A percentile compares a stretch with the other conserved stretches of the same genome.
These are phyloP conservation scores for Phlyctochytrium bullatum DNA, from an alignment of 192 early-diverging fungal genomes.

Conservation along the genomic window DNA sequence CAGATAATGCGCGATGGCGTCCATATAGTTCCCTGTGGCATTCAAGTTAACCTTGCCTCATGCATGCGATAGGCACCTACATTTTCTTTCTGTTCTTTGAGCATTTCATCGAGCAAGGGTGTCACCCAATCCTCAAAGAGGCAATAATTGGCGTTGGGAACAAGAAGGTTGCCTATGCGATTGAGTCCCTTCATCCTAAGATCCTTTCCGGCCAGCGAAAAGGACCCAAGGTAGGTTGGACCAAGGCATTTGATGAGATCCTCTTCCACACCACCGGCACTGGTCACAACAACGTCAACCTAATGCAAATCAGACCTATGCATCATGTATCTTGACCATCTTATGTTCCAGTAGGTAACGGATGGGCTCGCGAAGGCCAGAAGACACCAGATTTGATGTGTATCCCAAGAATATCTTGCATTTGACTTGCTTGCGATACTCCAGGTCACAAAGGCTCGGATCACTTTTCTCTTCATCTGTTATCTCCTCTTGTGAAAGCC, in stretches of 20 bases:
- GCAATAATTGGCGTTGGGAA: conserved; percentile 99
- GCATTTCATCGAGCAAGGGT: conserved; percentile 89
- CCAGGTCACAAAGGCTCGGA: conserved; percentile 48
- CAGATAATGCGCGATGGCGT: conserved; percentile 90
- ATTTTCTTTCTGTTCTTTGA: conserved; percentile 84
- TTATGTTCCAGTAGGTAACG: conserved; percentile 85
- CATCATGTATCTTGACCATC: conserved; percentile 56
- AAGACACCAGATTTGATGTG: conserved; percentile 96
- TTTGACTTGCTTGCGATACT: conserved; percentile 63
- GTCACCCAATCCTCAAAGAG: conserved; percentile 99
- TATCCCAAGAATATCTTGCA: conserved; percentile 98
- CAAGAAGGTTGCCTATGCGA: conserved; percentile 94
- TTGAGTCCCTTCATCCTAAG: conserved; percentile 89
- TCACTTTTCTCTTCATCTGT: conserved; percentile 56
- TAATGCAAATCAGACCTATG: no score
- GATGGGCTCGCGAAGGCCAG: conserved; percentile 89
- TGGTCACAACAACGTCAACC: conserved; percentile 85
- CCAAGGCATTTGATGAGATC: conserved; percentile 98
- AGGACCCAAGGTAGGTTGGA: conserved; percentile 82
- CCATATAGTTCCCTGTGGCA: conserved; percentile 67
- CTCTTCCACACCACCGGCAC: conserved; percentile 96
- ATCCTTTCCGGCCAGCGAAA: conserved; percentile 69
- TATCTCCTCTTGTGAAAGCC: conserved; percentile 85
- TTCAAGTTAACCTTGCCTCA: not conserved
- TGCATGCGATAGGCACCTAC: conserved; percentile 18